Evolutionary conservation across 1,139 yeast genomes (phyloP).

Genomic region (Magnusiomyces tetraspermus): DNA sequence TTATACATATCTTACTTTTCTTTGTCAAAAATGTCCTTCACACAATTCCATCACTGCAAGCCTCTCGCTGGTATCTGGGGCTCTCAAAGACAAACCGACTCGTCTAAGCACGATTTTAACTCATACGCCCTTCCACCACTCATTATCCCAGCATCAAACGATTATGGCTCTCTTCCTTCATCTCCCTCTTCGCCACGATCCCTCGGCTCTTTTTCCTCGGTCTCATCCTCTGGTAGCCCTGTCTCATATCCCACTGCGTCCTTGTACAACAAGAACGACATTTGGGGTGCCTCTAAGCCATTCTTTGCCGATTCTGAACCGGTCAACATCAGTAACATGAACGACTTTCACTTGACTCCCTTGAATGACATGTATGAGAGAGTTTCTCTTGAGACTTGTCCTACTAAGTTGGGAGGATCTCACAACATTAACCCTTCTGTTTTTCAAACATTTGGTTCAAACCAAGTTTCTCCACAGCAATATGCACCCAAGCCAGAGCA

Average conservation of each 20-base stretch:
- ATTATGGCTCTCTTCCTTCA: constrained; percentile 3
- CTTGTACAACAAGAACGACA: neutral
- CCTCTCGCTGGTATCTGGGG: constrained; percentile 5
- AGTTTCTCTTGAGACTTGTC: neutral
- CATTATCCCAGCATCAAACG: neutral
- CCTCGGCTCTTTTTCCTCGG: neutral
- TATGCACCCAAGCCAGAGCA: neutral
- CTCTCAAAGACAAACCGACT: constrained; percentile 1
- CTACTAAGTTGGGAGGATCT: neutral
- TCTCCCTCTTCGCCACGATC: constrained; percentile 2
- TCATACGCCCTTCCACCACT: neutral
- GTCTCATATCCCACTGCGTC: neutral
- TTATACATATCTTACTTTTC: neutral
- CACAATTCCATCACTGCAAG: constrained; percentile 3
- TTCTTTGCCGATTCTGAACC: neutral
- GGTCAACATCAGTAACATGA: neutral
- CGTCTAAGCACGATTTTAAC: constrained; percentile 3
- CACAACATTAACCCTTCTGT: neutral
- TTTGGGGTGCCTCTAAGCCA: neutral
- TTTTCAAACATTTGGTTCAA: neutral
- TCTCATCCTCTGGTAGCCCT: neutral
- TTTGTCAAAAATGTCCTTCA: neutral
- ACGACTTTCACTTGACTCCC: neutral
- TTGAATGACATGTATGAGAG: neutral
- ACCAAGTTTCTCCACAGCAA: neutral